Evolutionary conservation across 106 monocot genomes (phyloP).

Genomic region (Triglochin maritima): DNA sequence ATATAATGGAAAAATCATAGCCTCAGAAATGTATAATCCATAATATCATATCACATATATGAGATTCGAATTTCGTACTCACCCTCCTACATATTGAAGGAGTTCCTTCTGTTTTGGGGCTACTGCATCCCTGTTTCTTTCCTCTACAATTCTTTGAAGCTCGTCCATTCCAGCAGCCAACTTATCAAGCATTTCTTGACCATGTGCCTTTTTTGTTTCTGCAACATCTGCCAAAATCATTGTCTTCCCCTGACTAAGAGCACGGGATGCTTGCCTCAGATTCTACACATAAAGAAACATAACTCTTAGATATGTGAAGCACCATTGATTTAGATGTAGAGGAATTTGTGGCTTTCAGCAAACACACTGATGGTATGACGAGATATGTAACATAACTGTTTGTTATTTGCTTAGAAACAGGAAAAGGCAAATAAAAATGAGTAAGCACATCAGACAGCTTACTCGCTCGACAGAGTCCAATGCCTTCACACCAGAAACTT

Average conservation of each 20-base stretch:
- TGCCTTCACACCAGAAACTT: conserved; percentile 35
- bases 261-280: conserved; percentile 82
- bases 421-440: neutral
- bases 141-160: conserved; percentile 64
- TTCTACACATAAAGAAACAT: conserved; percentile 31
- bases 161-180: conserved; percentile 65
- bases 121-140: conserved; percentile 71
- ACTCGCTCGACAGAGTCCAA: conserved; percentile 41
- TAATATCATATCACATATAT: too few relatives aligned
- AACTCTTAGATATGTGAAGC: neutral
- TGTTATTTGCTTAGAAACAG: neutral
- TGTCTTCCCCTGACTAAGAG: conserved; percentile 71
- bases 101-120: conserved; percentile 89
- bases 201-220: conserved; percentile 73
- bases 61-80: conserved; percentile 5
- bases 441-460: conserved; percentile 5
- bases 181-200: conserved; percentile 64
- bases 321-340: neutral
- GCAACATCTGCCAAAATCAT: conserved; percentile 60
- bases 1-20: too few relatives aligned
- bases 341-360: too few relatives aligned
- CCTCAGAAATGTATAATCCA: too few relatives aligned
- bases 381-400: neutral
- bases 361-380: neutral
- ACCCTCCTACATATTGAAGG: conserved; percentile 90